Evolutionary conservation across 164 flowering plant genomes (phyloP).

Genomic region (Aristolochia contorta): DNA sequence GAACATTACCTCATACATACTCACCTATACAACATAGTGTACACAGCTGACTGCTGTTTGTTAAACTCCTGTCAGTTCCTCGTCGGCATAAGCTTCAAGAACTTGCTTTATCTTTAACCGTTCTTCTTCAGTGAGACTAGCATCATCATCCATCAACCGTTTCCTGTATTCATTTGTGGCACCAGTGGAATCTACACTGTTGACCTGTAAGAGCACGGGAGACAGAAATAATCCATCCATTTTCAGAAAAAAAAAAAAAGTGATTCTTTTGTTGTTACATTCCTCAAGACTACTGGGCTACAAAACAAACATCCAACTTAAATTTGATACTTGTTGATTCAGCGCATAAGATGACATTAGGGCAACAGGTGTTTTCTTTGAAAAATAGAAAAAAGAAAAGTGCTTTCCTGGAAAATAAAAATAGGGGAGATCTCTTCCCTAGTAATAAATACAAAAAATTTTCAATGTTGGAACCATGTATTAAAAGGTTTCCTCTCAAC

Average conservation of each 20-base stretch:
- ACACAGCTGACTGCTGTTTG: too few species aligned
- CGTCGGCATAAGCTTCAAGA: slow-evolving; percentile 37
- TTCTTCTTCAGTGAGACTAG: slow-evolving; percentile 54
- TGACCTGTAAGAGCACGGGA: slow-evolving; percentile 36
- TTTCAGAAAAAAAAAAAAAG: background rate
- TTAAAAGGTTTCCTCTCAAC: too few species aligned
- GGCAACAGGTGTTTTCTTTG: too few species aligned
- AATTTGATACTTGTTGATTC: background rate
- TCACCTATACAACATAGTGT: background rate
- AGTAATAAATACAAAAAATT: background rate
- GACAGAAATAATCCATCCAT: background rate
- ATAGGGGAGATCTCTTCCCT: too few species aligned
- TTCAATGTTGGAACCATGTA: background rate
- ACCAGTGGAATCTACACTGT: slow-evolving; percentile 25
- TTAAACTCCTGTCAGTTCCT: background rate
- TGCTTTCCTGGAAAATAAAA: too few species aligned
- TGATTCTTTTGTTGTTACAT: too few species aligned
- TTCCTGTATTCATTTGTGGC: slow-evolving; percentile 27
- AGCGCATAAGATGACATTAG: background rate
- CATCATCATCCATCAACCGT: slow-evolving; percentile 46
- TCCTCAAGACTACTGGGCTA: background rate
- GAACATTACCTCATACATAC: background rate
- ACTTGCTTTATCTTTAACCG: slow-evolving; percentile 34
- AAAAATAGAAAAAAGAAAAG: too few species aligned
- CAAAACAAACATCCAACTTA: background rate